Evolutionary conservation across 805 yeast species (phyloP), one percentile per base, ranked within the genome.

Genomic region (Yarrowia sp.): DNA sequence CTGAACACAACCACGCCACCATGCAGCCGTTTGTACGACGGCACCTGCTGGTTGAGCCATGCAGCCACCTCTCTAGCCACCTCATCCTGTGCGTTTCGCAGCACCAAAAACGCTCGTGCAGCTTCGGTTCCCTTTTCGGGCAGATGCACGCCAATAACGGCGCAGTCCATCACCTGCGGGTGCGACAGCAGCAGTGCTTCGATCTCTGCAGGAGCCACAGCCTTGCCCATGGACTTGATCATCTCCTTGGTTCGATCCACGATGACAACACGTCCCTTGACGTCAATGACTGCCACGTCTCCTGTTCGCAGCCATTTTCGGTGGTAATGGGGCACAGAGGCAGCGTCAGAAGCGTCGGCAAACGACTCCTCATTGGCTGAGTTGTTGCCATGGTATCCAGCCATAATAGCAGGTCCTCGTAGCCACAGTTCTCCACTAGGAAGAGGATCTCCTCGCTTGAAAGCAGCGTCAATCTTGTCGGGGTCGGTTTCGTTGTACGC

Each of bases 131-230:
- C 83, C 71, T 91, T 96, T 73, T 90, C 96, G 5, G 61, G 61
- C 71, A 87, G 67, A 64, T 67, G 69, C 26, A 75, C 85, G 66
- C 97, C 98, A 68, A 90, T 90, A 65, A 92, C 97, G 4, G 97
- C 97, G 70, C 89, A 81, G 76, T 92, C 98, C 44, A 87, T 83
- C 52, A 92, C 97, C 65, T 82, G 79, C 16, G 82, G 82, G 77
- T 90, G 90, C 69, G 85, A 88, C 65, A 85, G 81, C 70, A 91
- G 79, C 24, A 93, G 88, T 30, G 93, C 87, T 77, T 92, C 98
- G 67, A 92, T 89, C 79, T 92, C 98, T n/a, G 97, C 93, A 36
- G 98, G 93, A 8, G 97, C 92, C 68, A 92, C 85, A 79, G 97
- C 87, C 78, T 92, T 97, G 68, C 77, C 77, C 21, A 77, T 77